phyloP scores from a whole-genome alignment of 75 land plant genomes.

The Pinus taeda region DNA sequence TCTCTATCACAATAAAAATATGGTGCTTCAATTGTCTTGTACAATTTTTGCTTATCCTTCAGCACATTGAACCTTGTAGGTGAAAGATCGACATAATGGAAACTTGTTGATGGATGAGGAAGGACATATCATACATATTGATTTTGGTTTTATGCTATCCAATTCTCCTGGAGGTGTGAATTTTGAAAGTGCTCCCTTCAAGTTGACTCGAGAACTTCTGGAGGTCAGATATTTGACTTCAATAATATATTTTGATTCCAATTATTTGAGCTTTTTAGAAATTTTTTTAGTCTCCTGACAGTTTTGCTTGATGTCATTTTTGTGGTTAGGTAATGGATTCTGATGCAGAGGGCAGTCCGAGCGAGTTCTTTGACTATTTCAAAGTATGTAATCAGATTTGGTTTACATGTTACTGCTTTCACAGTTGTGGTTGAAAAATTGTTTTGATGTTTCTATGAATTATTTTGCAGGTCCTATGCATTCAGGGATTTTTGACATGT shows the following conservation, averaged over 20 bases:
- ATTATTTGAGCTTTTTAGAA: background rate
- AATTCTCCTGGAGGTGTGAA: slow-evolving; percentile 99
- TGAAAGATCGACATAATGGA: slow-evolving; percentile 98
- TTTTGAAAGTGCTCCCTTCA: slow-evolving; percentile 99
- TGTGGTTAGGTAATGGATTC: slow-evolving; percentile 97
- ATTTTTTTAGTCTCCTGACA: background rate
- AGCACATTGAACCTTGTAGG: slow-evolving; percentile 38
- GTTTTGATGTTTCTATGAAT: background rate
- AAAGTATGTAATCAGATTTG: slow-evolving; percentile 42
- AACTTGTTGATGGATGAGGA: slow-evolving; percentile 96
- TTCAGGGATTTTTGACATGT: slow-evolving; percentile 98
- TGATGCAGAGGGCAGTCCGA: slow-evolving; percentile 98
- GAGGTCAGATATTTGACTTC: slow-evolving; percentile 52
- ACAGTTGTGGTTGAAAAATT: background rate
- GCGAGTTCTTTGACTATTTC: slow-evolving; percentile 98
- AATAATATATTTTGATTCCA: background rate
- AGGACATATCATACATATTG: slow-evolving; percentile 99
- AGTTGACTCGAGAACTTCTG: slow-evolving; percentile 96
- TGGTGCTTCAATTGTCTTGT: background rate
- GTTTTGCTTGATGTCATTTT: background rate
- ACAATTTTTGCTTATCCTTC: background rate
- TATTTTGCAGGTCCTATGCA: slow-evolving; percentile 79
- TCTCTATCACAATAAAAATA: background rate
- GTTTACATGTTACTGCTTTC: background rate
- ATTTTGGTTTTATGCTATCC: slow-evolving; percentile 99